phyloP scores from a whole-genome alignment of 805 yeast genomes.

The Kluyveromyces starmeri region DNA sequence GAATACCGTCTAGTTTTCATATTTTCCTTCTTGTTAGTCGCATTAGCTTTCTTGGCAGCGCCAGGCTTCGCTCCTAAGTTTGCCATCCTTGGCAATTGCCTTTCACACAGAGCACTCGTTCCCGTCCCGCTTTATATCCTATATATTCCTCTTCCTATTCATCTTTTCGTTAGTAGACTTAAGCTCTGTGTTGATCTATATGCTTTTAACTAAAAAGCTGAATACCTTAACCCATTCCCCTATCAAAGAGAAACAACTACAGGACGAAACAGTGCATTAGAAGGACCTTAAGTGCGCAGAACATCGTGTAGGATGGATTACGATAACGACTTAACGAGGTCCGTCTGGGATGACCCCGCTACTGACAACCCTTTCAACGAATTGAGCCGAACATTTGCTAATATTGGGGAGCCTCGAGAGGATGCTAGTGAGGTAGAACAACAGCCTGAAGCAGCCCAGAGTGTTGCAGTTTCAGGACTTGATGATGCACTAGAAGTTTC shows the following conservation, averaged over 20 bases:
- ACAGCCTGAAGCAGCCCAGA: background rate
- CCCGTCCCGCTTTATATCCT: too few relatives aligned
- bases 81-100: background rate
- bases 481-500: too few relatives aligned
- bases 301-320: conserved; percentile 13
- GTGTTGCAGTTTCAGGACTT: too few relatives aligned
- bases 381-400: conserved; percentile 9
- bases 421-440: conserved; percentile 14
- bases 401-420: conserved; percentile 9
- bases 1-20: conserved; percentile 32
- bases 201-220: too few relatives aligned
- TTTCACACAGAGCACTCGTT: too few relatives aligned
- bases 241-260: too few relatives aligned
- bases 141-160: too few relatives aligned
- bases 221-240: too few relatives aligned
- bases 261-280: too few relatives aligned
- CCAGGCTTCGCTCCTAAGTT: background rate
- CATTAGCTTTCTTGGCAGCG: background rate
- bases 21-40: background rate
- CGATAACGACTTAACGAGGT: conserved; percentile 26
- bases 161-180: too few relatives aligned
- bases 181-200: too few relatives aligned
- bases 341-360: conserved; percentile 30
- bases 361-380: conserved; percentile 9
- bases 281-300: too few relatives aligned